phyloP scores from a whole-genome alignment of 2,329 filamentous ascomycete genomes.

The Clarireedia sp. region DNA sequence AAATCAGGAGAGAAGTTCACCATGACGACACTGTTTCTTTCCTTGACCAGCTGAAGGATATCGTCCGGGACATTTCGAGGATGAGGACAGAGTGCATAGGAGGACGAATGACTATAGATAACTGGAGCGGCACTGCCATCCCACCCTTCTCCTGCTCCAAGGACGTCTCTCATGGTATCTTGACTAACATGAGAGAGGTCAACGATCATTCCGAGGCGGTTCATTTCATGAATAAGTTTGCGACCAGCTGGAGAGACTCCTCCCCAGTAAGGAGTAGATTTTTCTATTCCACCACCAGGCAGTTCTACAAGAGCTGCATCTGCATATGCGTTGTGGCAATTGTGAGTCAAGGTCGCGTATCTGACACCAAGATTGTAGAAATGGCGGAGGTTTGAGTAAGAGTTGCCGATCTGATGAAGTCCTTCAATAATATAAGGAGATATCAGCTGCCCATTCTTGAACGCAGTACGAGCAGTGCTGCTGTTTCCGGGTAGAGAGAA shows the following conservation, averaged over 20 bases:
- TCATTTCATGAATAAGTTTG: slow-evolving; percentile 77
- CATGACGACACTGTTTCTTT: slow-evolving; percentile 73
- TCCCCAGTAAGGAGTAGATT: slow-evolving; percentile 51
- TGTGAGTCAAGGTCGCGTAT: slow-evolving; percentile 85
- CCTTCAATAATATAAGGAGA: slow-evolving; percentile 79
- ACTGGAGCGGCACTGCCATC: slow-evolving; percentile 68
- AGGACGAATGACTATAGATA: slow-evolving; percentile 85
- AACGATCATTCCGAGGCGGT: slow-evolving; percentile 87
- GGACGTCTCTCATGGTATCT: slow-evolving; percentile 79
- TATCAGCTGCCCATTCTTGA: slow-evolving; percentile 56
- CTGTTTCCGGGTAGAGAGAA: slow-evolving; percentile 60
- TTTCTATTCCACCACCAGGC: slow-evolving; percentile 28
- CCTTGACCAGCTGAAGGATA: slow-evolving; percentile 67
- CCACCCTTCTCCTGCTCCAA: slow-evolving; percentile 57
- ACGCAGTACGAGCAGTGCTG: slow-evolving; percentile 52
- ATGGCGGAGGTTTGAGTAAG: slow-evolving; percentile 62
- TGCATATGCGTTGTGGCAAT: slow-evolving; percentile 85
- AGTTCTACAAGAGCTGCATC: slow-evolving; percentile 66
- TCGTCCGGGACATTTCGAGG: slow-evolving; percentile 86
- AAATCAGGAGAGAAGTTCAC: slow-evolving; percentile 83
- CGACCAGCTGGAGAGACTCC: slow-evolving; percentile 68
- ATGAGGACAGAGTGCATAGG: slow-evolving; percentile 73
- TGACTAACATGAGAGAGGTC: slow-evolving; percentile 73
- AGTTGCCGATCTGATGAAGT: slow-evolving; percentile 89
- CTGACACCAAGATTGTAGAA: slow-evolving; percentile 74